Base-by-base conservation (phyloP, 2,329 filamentous ascomycete species). In the Diaporthe sp. region DNA sequence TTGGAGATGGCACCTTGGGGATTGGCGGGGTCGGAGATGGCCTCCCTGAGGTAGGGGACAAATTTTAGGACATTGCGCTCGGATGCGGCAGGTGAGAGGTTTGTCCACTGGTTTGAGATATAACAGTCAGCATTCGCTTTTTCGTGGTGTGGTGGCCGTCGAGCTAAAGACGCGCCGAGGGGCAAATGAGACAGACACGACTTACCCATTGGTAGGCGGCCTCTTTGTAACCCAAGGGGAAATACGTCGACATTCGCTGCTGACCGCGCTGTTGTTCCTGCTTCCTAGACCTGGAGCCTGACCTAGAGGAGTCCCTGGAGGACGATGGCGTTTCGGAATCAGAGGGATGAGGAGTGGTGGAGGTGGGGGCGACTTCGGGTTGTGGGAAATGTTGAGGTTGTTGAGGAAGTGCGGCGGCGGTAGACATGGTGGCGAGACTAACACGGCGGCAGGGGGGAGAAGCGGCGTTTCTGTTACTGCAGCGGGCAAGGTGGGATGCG, bases 221-320 rank as follows among this genome's bases (percentile, higher is more conserved):
- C 75, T 98, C 95, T 81, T 96, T 97, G 86, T 98, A 98, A 68
- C 95, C 93, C 31, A 98, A 86, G 2, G 97, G 96, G 79, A 99
- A 98, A 84, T 90, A 92, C 1, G 81, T 81, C 51, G 84, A 82
- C 95, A 95, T 80, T 79, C 87, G 83, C 22, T 73, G 75, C 71
- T 72, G 60, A 34, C 57, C 63, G 55, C 51, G 55, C 65, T 77
- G 55, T 47, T 34, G 25, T 42, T 44, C 37, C 49, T 75, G 68
- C 53, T 63, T 65, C 42, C 65, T 71, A 60, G 61, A 75, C 37
- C 53, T 77, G 60, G 72, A 63, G 20, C 44, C 47, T 58, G 63
- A 67, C 22, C 25, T 73, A 6, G 70, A 65, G 51, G 73, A 71
- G 9, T 53, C 55, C 37, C 70, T 65, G 17, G 70, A 71, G 63